A percentile compares a stretch with the other conserved stretches of the same genome.
These are phyloP conservation scores for Bipolaris sorokiniana DNA, from an alignment of 2,329 filamentous ascomycete species.

Conservation along the genomic window DNA sequence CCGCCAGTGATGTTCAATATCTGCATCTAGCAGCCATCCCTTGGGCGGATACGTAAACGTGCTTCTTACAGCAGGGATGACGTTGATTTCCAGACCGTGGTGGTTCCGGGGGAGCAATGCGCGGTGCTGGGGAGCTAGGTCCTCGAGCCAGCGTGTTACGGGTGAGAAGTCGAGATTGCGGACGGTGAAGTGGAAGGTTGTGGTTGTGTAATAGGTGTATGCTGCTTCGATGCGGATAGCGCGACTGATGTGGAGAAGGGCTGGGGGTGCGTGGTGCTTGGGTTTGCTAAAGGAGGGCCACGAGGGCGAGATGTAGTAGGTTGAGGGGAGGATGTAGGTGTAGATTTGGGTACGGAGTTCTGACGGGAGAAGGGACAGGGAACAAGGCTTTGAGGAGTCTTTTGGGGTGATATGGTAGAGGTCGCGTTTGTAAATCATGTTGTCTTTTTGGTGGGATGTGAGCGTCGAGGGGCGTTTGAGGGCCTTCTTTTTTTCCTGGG, in stretches of 20 bases:
- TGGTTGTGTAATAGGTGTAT: conserved; percentile 33
- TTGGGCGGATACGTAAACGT: conserved; percentile 25
- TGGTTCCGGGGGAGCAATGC: conserved; percentile 24
- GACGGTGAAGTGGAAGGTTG: conserved; percentile 24
- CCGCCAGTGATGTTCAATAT: conserved; percentile 27
- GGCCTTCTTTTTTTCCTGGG: not conserved
- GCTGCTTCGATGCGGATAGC: conserved; percentile 38
- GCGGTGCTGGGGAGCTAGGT: conserved; percentile 24
- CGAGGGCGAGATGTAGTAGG: not conserved
- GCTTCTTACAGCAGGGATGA: conserved; percentile 9
- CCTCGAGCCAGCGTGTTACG: conserved; percentile 22
- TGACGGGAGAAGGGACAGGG: conserved; percentile 6
- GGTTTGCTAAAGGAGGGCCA: not conserved
- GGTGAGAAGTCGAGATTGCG: conserved; percentile 26
- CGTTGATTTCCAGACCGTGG: conserved; percentile 15
- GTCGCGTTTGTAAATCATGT: conserved; percentile 7
- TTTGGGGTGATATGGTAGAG: conserved; percentile 7
- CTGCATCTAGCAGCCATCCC: conserved; percentile 20
- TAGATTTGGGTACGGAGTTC: conserved; percentile 15
- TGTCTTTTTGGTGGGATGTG: conserved; percentile 6
- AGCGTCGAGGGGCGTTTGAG: conserved; percentile 14
- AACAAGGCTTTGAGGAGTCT: conserved; percentile 7
- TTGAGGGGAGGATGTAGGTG: conserved; percentile 13
- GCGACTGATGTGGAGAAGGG: conserved; percentile 30
- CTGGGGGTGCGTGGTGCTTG: not conserved